Evolutionary conservation across 2,329 filamentous ascomycete genomes (phyloP).

Genomic region (Calonectria hongkongensis): DNA sequence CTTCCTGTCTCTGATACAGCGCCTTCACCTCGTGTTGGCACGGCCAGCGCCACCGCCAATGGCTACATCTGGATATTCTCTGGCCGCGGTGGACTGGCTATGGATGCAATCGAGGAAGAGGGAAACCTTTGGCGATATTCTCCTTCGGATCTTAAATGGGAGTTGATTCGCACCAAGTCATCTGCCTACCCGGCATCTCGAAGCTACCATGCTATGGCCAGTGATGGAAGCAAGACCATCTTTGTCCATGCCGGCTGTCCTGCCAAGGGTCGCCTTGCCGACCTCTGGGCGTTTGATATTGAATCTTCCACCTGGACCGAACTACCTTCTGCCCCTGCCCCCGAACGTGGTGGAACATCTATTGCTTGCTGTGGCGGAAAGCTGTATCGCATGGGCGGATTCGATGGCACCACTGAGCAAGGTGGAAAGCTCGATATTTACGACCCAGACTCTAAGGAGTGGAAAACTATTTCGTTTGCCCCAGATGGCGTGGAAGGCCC

Average conservation of each 20-base stretch:
- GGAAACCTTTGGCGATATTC: conserved; percentile 76
- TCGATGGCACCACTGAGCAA: conserved; percentile 76
- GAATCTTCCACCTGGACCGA: conserved; percentile 68
- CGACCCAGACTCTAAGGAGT: conserved; percentile 49
- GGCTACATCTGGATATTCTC: conserved; percentile 76
- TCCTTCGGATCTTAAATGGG: conserved; percentile 65
- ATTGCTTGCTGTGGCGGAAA: conserved; percentile 60
- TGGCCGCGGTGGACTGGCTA: conserved; percentile 75
- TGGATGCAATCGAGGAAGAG: conserved; percentile 75
- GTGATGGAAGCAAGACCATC: conserved; percentile 64
- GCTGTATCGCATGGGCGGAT: conserved; percentile 78
- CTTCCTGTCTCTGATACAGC: conserved; percentile 48
- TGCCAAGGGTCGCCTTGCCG: conserved; percentile 71
- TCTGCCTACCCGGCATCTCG: conserved; percentile 66
- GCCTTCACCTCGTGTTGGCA: conserved; percentile 74
- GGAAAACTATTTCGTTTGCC: conserved; percentile 52
- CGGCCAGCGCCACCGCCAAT: conserved; percentile 67
- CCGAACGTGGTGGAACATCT: conserved; percentile 65
- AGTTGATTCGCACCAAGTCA: conserved; percentile 62
- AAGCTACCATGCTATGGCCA: conserved; percentile 74
- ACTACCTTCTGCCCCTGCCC: conserved; percentile 70
- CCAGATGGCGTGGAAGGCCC: conserved; percentile 56
- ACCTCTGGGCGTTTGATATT: conserved; percentile 76
- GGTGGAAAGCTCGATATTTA: conserved; percentile 74
- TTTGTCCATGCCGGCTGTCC: conserved; percentile 79